Base-by-base conservation (phyloP, 257 asterid species). In the Fraxinus pennsylvanica region DNA sequence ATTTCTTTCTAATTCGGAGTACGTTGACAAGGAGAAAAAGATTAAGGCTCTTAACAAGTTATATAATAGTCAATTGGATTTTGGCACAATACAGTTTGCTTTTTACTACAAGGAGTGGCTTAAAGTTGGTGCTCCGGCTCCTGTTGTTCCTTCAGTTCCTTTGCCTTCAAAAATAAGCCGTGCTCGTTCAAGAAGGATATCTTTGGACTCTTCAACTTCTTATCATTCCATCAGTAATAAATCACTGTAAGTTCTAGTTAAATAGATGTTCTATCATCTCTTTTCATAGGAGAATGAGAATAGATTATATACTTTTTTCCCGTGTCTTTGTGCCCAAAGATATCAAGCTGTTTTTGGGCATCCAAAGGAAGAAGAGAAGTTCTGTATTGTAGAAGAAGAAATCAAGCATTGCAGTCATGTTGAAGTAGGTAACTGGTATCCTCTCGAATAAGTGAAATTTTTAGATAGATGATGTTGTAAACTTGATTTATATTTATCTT, bases 41-140 rank as follows among this genome's bases (percentile, higher is more conserved):
- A 79, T 86, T 39, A 85, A 84, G 80, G 86, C 81, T 65, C 75
- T 91, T 86, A 87, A 81, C 30, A 82, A 87, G 80, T 79, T 75
- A 13, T 93, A 90, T 36, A 76, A 88, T 79, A 81, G 81, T 0
- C 91, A 79, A 68, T 87, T 91, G 91, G 97, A 93, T 82, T 74
- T 25, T 73, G 94, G 98, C 6, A 93, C 98, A 0, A 2, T 65
- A 65, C 86, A 83, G 79, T 90, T 90, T 77, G 95, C 98, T 76
- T 36, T 77, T 5, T 93, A 92, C 77, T 94, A 92, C 77, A 88
- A 81, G 57, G 91, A 92, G 65, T 94, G 97, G 97, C 94, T 94
- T 29, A 90, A 89, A 81, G 79, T 87, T 52, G 96, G 97, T 68
- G 89, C 87, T 36, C 89, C 84, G 52, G 82, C 90, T 74, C 97